Percentiles rank a stretch among this genome's conserved stretches.
Conservation (phyloP, 2,329 filamentous ascomycete species). For the Sclerotiophoma versabilis region DNA sequence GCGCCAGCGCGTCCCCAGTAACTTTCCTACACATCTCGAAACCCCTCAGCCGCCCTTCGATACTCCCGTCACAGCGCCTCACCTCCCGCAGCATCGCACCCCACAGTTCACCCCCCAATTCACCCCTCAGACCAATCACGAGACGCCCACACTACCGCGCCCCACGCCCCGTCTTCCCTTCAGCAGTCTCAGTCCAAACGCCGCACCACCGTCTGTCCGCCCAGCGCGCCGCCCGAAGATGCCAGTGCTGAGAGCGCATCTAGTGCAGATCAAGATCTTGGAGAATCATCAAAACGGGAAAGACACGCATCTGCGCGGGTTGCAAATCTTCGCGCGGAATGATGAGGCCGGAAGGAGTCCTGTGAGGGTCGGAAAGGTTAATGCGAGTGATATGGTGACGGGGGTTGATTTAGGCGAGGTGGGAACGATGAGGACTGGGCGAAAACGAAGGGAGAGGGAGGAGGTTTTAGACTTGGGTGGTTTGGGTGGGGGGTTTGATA, state of each 20-base stretch:
- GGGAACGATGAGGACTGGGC: constrained; percentile 20
- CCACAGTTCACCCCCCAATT: constrained; percentile 11
- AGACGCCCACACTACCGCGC: constrained; percentile 21
- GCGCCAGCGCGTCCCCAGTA: constrained; percentile 13
- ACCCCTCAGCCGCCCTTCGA: constrained; percentile 2
- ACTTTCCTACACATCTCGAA: constrained; percentile 13
- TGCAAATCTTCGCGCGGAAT: constrained; percentile 78
- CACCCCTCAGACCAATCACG: background rate
- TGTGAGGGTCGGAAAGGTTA: constrained; percentile 14
- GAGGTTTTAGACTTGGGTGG: constrained; percentile 23
- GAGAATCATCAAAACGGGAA: constrained; percentile 99
- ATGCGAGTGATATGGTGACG: constrained; percentile 11
- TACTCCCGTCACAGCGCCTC: background rate
- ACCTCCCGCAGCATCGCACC: background rate
- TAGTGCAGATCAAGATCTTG: constrained; percentile 87
- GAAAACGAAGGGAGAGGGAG: constrained; percentile 13
- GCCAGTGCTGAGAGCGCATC: constrained; percentile 82
- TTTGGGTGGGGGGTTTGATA: background rate
- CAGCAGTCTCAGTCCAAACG: constrained; percentile 24
- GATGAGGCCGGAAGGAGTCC: constrained; percentile 25
- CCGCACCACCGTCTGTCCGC: background rate
- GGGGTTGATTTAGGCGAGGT: constrained; percentile 7
- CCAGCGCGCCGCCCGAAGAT: constrained; percentile 63
- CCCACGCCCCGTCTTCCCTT: constrained; percentile 29
- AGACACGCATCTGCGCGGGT: constrained; percentile 92